Evolutionary conservation across 768 basidiomycete genomes (phyloP), one percentile per base, ranked within the genome.

Genomic region (Aureoboletus auriporus): DNA sequence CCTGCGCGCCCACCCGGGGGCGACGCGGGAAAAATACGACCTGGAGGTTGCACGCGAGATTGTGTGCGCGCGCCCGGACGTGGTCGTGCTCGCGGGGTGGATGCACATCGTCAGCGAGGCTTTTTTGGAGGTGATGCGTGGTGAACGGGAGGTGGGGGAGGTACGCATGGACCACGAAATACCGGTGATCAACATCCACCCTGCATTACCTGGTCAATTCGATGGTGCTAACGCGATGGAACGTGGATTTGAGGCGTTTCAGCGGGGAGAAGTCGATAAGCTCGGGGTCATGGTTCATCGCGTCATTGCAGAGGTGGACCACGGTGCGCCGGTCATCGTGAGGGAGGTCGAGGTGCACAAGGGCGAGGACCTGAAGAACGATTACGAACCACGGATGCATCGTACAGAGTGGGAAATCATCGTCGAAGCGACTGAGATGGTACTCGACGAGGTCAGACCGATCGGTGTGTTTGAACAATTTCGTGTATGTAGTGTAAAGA

Each of bases 61-160:
- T 4, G 60, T 87, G 6, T 62, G 68, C 23, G 78, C 73, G 16
- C 68, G 71, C 29, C 95, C 95, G 0, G 90, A 97, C 67, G 65
- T 95, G 23, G 79, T 98, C 41, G 89, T 98, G 7, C 76, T 98
- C n/a, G 96, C 95, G 0, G 96, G 96, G 0, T 99, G 93, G 91
- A 97, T 99, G 95, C 94, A 98, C 61, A 90, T 98, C 59, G 76
- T 97, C 50, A 83, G 85, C 49, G 84, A 89, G 44, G 72, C 71
- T 0, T 97, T 97, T 66, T 67, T 98, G 50, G 79, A 89, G 16
- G 73, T 82, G 29, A 64, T 90, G 62, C 50, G 56, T 2, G 52
- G 43, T 72, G 75, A 41, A 3, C 78, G 78, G 7, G 59, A 67
- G 14, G 64, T 64, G 8, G 9, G 1, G 13, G 6, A 1, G 33